phyloP scores from a whole-genome alignment of 192 early-diverging fungal genomes.

The Phycomyces blakesleeanus region DNA sequence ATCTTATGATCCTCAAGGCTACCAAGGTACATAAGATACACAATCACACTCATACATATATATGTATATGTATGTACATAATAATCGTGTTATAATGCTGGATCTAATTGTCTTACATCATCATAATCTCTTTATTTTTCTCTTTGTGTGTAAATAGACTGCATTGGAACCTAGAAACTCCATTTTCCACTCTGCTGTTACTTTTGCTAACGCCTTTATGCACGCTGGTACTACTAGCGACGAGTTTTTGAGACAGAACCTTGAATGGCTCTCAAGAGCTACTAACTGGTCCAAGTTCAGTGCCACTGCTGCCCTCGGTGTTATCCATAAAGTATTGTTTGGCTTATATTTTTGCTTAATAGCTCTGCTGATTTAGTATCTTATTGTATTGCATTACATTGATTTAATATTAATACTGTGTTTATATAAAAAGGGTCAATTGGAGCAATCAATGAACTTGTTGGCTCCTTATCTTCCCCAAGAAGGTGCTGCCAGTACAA shows the following conservation, averaged over 20 bases:
- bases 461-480: slow-evolving; percentile 93
- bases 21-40: slow-evolving; percentile 74
- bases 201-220: slow-evolving; percentile 97
- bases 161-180: slow-evolving; percentile 88
- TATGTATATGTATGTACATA: too few relatives aligned
- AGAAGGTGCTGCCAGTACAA: slow-evolving; percentile 78
- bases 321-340: slow-evolving; percentile 80
- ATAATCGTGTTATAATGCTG: not conserved
- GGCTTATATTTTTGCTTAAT: too few relatives aligned
- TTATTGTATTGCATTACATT: not conserved
- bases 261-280: slow-evolving; percentile 96
- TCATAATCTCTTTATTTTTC: too few relatives aligned
- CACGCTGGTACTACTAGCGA: slow-evolving; percentile 97
- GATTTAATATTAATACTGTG: slow-evolving; percentile 11
- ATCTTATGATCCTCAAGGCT: slow-evolving; percentile 91
- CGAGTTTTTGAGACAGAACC: slow-evolving; percentile 93
- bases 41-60: too few relatives aligned
- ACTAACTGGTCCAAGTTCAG: slow-evolving; percentile 99
- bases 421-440: slow-evolving; percentile 65
- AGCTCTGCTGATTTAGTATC: not conserved
- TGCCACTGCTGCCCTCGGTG: slow-evolving; percentile 94
- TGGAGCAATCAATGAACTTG: slow-evolving; percentile 75
- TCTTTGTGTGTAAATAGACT: too few relatives aligned
- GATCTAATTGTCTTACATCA: not conserved
- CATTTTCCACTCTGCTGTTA: slow-evolving; percentile 91